phyloP scores from a whole-genome alignment of 2,329 filamentous ascomycete species.

The Alternaria longipes region DNA sequence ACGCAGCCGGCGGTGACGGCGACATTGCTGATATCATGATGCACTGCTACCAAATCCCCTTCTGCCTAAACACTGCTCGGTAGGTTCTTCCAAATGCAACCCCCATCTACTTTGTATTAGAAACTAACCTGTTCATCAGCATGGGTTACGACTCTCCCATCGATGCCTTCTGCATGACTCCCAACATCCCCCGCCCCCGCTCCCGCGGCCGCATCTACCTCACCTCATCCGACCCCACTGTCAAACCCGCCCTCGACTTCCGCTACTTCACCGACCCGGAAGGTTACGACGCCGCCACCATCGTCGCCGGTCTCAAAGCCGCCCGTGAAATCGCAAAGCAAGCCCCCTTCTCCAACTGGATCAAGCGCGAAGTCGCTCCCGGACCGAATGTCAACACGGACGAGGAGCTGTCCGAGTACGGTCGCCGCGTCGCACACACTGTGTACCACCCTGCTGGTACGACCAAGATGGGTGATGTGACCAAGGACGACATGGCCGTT shows the following conservation, averaged over 20 bases:
- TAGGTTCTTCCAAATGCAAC: constrained; percentile 24
- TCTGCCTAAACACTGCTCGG: constrained; percentile 83
- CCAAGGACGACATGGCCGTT: constrained; percentile 75
- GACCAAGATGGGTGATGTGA: constrained; percentile 85
- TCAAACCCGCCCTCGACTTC: constrained; percentile 87
- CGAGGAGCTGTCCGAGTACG: constrained; percentile 83
- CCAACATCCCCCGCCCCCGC: constrained; percentile 85
- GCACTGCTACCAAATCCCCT: constrained; percentile 96
- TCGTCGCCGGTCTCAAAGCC: constrained; percentile 78
- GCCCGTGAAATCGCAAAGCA: constrained; percentile 80
- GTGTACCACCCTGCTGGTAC: constrained; percentile 92
- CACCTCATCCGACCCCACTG: constrained; percentile 75
- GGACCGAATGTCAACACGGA: constrained; percentile 78
- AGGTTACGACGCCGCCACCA: constrained; percentile 83
- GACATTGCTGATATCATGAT: constrained; percentile 89
- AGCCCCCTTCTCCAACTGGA: constrained; percentile 81
- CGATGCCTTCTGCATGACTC: constrained; percentile 92
- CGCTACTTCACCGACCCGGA: constrained; percentile 88
- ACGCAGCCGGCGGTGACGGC: constrained; percentile 75
- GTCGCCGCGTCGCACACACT: constrained; percentile 81
- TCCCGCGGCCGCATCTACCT: constrained; percentile 81
- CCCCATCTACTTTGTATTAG: background rate
- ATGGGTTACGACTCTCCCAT: constrained; percentile 76
- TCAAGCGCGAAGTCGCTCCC: constrained; percentile 82
- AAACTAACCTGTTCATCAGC: constrained; percentile 33